phyloP scores from a whole-genome alignment of 208 protist species.

The Crithidia mellificae region DNA sequence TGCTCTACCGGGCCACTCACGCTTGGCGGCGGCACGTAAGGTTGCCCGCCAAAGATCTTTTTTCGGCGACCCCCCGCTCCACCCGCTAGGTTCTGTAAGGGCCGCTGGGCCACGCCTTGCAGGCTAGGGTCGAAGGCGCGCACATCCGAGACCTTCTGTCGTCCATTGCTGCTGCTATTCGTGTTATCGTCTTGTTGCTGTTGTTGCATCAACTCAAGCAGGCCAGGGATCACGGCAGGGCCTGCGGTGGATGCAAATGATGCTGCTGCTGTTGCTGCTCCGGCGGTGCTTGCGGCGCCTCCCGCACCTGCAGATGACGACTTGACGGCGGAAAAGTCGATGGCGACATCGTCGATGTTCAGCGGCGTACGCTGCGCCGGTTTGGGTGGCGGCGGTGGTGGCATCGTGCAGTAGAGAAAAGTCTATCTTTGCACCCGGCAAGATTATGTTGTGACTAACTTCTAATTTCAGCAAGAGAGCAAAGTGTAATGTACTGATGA shows the following conservation, averaged over 20 bases:
- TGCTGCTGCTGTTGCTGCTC: too few species aligned
- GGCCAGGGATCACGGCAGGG: neutral
- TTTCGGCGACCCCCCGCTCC: slow-evolving; percentile 1
- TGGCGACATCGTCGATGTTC: slow-evolving; percentile 62
- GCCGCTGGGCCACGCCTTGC: slow-evolving; percentile 28
- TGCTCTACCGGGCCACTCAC: neutral
- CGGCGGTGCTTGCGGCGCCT: too few species aligned
- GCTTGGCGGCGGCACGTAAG: slow-evolving; percentile 5
- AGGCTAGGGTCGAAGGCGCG: slow-evolving; percentile 33
- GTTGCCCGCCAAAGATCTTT: slow-evolving; percentile 18
- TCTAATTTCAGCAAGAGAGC: too few species aligned
- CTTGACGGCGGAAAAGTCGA: slow-evolving; percentile 64
- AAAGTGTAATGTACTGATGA: too few species aligned
- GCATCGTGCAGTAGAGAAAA: neutral
- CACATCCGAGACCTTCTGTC: slow-evolving; percentile 27
- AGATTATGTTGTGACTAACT: too few species aligned
- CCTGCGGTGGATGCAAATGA: slow-evolving; percentile 7
- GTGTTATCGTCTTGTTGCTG: slow-evolving; percentile 31
- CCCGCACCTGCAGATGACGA: too few species aligned
- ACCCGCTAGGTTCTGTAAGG: neutral
- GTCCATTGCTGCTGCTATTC: too few species aligned
- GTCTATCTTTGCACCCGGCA: too few species aligned
- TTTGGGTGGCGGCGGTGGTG: neutral
- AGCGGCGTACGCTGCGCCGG: slow-evolving; percentile 34
- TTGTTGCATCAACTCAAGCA: slow-evolving; percentile 10